Conservation (phyloP, 129 eudicot genomes). For the Artemisia tridentata region DNA sequence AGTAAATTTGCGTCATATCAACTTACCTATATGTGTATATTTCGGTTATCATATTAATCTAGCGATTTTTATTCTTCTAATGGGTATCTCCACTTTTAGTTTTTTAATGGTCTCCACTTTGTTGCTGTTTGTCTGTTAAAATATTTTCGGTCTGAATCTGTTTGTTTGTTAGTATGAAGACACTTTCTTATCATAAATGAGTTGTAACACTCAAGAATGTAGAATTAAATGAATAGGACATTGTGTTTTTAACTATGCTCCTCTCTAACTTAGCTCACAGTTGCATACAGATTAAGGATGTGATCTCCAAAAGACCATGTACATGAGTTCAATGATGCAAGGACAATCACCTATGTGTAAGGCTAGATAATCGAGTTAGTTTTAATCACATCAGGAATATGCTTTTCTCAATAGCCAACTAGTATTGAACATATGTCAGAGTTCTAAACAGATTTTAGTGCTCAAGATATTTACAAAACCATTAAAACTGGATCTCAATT, state of each 20-base stretch:
- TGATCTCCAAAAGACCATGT: constrained; percentile 7
- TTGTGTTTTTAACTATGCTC: background rate
- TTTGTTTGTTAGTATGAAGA: background rate
- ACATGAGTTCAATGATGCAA: constrained; percentile 2
- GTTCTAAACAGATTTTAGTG: constrained; percentile 8
- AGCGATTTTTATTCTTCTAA: constrained; percentile 9
- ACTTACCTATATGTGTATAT: constrained; percentile 15
- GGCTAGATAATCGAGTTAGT: constrained; percentile 3
- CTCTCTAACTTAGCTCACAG: constrained; percentile 14
- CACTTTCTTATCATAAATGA: constrained; percentile 1
- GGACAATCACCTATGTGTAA: constrained; percentile 13
- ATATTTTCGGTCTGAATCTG: no score
- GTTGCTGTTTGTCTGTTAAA: no score
- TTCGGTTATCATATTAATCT: constrained; percentile 10
- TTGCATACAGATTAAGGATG: background rate
- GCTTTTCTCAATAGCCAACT: background rate
- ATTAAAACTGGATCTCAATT: constrained; percentile 2
- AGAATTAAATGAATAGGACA: background rate
- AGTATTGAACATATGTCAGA: constrained; percentile 1
- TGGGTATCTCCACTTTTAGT: background rate
- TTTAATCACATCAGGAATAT: background rate
- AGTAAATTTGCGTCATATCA: constrained; percentile 4
- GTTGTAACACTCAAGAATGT: constrained; percentile 12
- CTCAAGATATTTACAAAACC: constrained; percentile 10
- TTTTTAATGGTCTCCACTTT: constrained; percentile 4